phyloP scores from a whole-genome alignment of 345 rosid species.

The Syzygium jambos region DNA sequence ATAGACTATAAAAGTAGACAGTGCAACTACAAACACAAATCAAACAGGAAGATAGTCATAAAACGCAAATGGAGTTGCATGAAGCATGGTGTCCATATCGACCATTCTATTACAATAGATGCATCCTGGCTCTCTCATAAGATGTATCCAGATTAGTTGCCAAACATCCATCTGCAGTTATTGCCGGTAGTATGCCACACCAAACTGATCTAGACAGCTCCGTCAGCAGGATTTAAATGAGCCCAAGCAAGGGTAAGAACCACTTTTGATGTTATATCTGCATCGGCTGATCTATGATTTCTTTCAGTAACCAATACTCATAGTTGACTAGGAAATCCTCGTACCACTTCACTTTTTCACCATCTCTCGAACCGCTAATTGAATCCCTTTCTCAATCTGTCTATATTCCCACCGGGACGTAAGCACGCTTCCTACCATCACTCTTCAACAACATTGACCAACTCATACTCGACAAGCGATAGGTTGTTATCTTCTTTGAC shows the following conservation, averaged over 20 bases:
- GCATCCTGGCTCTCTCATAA: background rate
- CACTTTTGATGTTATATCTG: background rate
- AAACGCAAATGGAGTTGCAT: background rate
- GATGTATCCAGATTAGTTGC: background rate
- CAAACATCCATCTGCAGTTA: background rate
- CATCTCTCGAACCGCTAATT: background rate
- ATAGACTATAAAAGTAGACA: background rate
- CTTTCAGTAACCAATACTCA: background rate
- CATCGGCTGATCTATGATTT: background rate
- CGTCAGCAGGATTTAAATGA: background rate
- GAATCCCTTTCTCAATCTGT: background rate
- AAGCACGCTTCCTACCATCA: background rate
- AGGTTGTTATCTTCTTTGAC: slow-evolving; percentile 8
- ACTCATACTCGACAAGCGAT: slow-evolving; percentile 6
- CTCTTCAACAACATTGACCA: slow-evolving; percentile 9
- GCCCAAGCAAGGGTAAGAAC: background rate
- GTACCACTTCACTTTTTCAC: background rate
- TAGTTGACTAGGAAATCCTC: background rate
- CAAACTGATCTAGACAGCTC: background rate
- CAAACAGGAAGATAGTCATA: background rate
- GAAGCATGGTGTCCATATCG: background rate
- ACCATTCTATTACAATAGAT: background rate
- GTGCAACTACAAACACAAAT: background rate
- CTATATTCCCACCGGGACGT: background rate
- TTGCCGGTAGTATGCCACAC: background rate